phyloP scores from a whole-genome alignment of 2,329 filamentous ascomycete species.

The Colletotrichum echinochloae region DNA sequence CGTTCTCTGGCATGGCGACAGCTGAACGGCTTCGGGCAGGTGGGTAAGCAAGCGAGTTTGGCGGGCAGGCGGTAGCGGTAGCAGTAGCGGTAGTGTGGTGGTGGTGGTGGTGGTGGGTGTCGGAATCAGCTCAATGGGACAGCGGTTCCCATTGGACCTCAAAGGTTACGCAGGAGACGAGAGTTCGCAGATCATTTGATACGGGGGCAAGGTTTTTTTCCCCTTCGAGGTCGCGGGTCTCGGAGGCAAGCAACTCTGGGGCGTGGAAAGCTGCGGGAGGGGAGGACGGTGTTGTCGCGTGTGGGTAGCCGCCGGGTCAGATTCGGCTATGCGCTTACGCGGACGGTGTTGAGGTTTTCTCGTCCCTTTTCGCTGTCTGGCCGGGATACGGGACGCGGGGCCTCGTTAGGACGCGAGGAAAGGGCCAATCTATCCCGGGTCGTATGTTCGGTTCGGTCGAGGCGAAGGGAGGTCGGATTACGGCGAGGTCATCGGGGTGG shows the following conservation, averaged over 20 bases:
- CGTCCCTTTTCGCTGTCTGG: neutral
- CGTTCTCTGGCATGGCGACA: conserved; percentile 50
- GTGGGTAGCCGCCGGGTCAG: conserved; percentile 12
- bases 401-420: neutral
- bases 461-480: neutral
- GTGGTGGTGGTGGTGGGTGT: neutral
- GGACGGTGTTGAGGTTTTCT: neutral
- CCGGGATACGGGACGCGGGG: neutral
- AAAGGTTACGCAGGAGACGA: conserved; percentile 57
- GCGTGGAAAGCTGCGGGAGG: conserved; percentile 1
- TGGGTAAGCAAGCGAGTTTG: neutral
- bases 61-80: neutral
- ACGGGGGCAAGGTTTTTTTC: neutral
- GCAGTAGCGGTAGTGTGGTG: neutral
- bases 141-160: conserved; percentile 57
- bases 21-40: neutral
- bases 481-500: neutral
- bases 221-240: neutral
- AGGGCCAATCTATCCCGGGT: neutral
- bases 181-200: conserved; percentile 52
- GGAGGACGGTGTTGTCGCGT: conserved; percentile 16
- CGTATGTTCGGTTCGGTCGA: neutral
- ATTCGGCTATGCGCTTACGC: conserved; percentile 10
- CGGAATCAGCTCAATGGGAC: conserved; percentile 49
- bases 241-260: neutral